These are phyloP conservation scores for Venturia aucupariae DNA, from an alignment of 2,329 filamentous ascomycete genomes.

Conservation along the genomic window DNA sequence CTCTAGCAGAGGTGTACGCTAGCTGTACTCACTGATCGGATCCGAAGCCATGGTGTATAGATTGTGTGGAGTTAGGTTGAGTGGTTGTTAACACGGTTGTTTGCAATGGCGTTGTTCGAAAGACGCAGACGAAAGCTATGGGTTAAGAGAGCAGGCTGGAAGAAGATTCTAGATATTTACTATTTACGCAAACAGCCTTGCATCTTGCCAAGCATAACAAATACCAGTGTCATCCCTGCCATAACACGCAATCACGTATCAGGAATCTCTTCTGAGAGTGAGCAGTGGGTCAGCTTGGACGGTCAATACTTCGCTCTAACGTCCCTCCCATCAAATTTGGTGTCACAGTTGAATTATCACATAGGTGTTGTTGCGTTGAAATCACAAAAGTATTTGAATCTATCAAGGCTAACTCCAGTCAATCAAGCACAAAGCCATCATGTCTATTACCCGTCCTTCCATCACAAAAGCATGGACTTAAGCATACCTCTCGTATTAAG, in stretches of 20 bases:
- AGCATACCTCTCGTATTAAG: not conserved
- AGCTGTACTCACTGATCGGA: conserved; percentile 5
- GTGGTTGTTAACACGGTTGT: not conserved
- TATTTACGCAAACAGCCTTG: not conserved
- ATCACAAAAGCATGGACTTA: not conserved
- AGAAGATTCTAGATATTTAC: not conserved
- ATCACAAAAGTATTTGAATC: not conserved
- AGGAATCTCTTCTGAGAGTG: not conserved
- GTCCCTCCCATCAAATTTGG: not conserved
- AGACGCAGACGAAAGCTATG: not conserved
- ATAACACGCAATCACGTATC: not conserved
- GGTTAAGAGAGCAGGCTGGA: not conserved
- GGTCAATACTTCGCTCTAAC: not conserved
- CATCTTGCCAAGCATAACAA: not conserved
- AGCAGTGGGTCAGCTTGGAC: not conserved
- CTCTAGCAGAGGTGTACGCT: not conserved
- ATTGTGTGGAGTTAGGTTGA: not conserved
- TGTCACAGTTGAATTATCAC: not conserved
- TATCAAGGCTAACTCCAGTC: not conserved
- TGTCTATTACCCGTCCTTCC: not conserved
- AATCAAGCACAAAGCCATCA: not conserved
- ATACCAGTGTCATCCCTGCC: not conserved
- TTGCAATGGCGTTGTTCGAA: not conserved
- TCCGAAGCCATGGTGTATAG: conserved; percentile 10
- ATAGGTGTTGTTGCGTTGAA: not conserved